Base-by-base conservation (phyloP, 1,284 basidiomycete species). In the Austroboletus novae-zelandiae region DNA sequence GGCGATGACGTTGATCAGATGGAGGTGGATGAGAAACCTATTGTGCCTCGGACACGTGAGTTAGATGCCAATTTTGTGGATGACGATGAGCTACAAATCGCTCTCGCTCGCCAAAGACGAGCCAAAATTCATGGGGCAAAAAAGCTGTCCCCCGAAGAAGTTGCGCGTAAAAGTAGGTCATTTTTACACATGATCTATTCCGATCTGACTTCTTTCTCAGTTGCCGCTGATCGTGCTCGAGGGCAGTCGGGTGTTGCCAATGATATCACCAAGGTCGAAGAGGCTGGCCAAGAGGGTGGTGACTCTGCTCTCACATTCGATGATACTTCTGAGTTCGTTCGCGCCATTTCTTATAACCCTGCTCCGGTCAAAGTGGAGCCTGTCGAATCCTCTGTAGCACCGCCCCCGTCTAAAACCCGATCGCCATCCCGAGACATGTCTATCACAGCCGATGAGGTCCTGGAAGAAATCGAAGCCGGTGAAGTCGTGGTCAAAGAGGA, bases 81-180 rank as follows among this genome's bases (percentile, higher is more conserved):
- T 72, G 97, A 99, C 68, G 97, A 99, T 69, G 97, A 99, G 64
- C 79, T 99, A 35, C 94, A 98, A 76, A 91, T 91, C 31, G 92
- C 91, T 27, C 78, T 99, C 48, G 89, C 96, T 23, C 83, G 91
- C 17, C 84, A 91, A 51, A 79, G 97, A 52, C 81, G 90, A 61
- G 86, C 86, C 35, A 91, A 91, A 60, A 79, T 92, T 3, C 85
- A 85, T 65, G 91, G 89, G 66, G 71, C 78, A 34, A 87, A 88
- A 64, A 94, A 90, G 64, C 57, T 87, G 36, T 84, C 89, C 20
- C 89, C 92, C 0, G 94, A 97, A 62, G 87, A 94, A 63, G 74
- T 98, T 15, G 94, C 91, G 0, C 77, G 77, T 55, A 86, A 83
- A 69, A 83, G 91, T 93, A 54, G 57, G 84, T 75, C 2, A 34